phyloP scores from a whole-genome alignment of 2,329 filamentous ascomycete species.

The Geosmithia flava region DNA sequence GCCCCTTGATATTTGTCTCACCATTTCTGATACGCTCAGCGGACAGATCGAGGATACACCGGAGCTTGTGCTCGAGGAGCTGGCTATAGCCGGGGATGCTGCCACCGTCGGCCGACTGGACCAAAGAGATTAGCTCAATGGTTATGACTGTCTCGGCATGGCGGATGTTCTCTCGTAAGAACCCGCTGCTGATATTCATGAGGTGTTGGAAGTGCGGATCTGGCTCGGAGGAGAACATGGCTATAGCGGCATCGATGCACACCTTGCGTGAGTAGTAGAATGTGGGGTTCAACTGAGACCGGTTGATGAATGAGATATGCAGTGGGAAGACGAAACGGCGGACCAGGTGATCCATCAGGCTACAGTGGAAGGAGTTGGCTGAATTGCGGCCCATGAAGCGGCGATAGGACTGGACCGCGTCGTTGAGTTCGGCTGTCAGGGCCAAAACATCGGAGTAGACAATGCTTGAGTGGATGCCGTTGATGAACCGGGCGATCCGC shows the following conservation, averaged over 20 bases:
- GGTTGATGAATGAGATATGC: slow-evolving; percentile 33
- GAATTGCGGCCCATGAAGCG: too few species aligned
- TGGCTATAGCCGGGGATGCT: slow-evolving; percentile 16
- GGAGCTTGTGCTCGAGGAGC: slow-evolving; percentile 13
- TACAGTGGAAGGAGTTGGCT: slow-evolving; percentile 25
- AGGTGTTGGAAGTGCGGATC: slow-evolving; percentile 23
- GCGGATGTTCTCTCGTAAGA: slow-evolving; percentile 25
- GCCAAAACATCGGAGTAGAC: slow-evolving; percentile 20
- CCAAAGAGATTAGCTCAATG: slow-evolving; percentile 20
- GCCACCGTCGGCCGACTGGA: slow-evolving; percentile 13
- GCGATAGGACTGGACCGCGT: slow-evolving; percentile 9
- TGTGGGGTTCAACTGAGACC: slow-evolving; percentile 26
- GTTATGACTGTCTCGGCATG: slow-evolving; percentile 17
- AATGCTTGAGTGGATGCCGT: slow-evolving; percentile 16
- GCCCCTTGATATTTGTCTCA: slow-evolving; percentile 31
- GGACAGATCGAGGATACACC: slow-evolving; percentile 6
- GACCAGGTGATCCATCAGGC: slow-evolving; percentile 36
- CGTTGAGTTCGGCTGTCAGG: slow-evolving; percentile 18
- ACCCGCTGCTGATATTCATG: slow-evolving; percentile 21
- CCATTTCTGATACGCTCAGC: slow-evolving; percentile 19
- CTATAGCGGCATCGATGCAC: slow-evolving; percentile 28
- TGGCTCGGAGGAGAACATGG: slow-evolving; percentile 20
- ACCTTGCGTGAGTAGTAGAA: slow-evolving; percentile 37
- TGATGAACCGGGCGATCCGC: slow-evolving; percentile 19
- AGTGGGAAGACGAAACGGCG: slow-evolving; percentile 42